Conservation (phyloP, 805 yeast genomes). For the Yamadazyma tumulicola region DNA sequence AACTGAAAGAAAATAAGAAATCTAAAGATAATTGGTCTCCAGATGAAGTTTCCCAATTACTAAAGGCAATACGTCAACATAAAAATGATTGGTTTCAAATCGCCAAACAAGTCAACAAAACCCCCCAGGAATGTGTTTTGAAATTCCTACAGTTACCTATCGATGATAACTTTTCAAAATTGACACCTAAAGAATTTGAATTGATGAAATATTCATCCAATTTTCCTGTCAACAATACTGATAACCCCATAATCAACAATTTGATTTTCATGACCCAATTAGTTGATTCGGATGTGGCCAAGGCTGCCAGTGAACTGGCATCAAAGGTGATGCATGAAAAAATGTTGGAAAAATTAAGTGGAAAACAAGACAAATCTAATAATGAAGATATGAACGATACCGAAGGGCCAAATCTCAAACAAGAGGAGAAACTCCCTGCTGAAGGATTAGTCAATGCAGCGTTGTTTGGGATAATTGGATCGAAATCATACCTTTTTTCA, state of each 20-base stretch:
- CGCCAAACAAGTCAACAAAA: slow-evolving; percentile 62
- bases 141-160: slow-evolving; percentile 78
- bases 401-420: slow-evolving; percentile 11
- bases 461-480: slow-evolving; percentile 76
- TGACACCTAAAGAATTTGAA: slow-evolving; percentile 50
- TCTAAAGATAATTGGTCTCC: slow-evolving; percentile 57
- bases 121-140: slow-evolving; percentile 76
- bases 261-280: slow-evolving; percentile 80
- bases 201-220: slow-evolving; percentile 80
- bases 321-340: slow-evolving; percentile 46
- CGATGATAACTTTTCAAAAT: slow-evolving; percentile 66
- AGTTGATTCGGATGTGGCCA: slow-evolving; percentile 82
- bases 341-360: slow-evolving; percentile 18
- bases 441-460: slow-evolving; percentile 60
- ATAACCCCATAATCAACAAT: slow-evolving; percentile 93
- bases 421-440: slow-evolving; percentile 1
- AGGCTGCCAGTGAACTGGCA: slow-evolving; percentile 72
- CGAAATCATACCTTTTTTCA: slow-evolving; percentile 76
- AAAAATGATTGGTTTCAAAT: slow-evolving; percentile 80
- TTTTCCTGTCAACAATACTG: slow-evolving; percentile 78
- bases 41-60: slow-evolving; percentile 55
- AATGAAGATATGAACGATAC: slow-evolving; percentile 3
- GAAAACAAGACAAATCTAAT: slow-evolving; percentile 9
- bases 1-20: slow-evolving; percentile 20
- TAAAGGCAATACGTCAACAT: slow-evolving; percentile 58